Base-by-base conservation (phyloP, 371 early-diverging fungal species). In the Mucor velutinosus region DNA sequence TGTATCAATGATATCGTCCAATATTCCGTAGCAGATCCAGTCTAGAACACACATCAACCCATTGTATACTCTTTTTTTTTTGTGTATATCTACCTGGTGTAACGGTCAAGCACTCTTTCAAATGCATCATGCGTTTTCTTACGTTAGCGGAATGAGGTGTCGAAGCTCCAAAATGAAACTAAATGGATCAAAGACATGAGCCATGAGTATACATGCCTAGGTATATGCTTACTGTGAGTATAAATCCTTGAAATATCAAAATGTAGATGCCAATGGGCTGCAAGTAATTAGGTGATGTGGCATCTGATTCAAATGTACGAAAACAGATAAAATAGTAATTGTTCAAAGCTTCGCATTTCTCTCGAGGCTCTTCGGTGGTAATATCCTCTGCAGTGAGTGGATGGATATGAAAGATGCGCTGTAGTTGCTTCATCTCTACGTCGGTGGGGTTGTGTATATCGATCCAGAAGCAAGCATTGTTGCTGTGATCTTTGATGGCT, bases 351-450 rank as follows among this genome's bases (percentile, higher is more conserved):
- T 97, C 97, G 70, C 93, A 94, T 73, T 97, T 97, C 72, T 96
- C 97, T 7, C 97, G 86, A 17, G 84, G 87, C 55, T 97, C 97
- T 66, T 94, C 90, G 25, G 91, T 92, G 64, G 88, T 85, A 61
- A 96, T 93, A 67, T 96, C 97, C 79, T 97, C 96, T n/a, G 85
- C 86, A 0, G 96, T 96, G 51, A 97, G 73, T 14, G 97, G 95
- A 71, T 97, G 97, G 19, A 97, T 89, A 59, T 83, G 75, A 53
- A 92, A 91, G 15, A 88, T 58, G 30, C 23, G 3, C 45, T 33
- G 55, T 7, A 65, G 39, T 12, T 56, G 37, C 33, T 84, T 82
- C 90, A 95, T 91, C 65, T 95, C 95, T 30, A 80, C 70, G 43
- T 84, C 78, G 2, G 91, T 89, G 2, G 94, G 93, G 32, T 82